A percentile compares a stretch with the other conserved stretches of the same genome.
Conservation (phyloP, 2,329 filamentous ascomycete genomes). For the Colletotrichum viniferum region DNA sequence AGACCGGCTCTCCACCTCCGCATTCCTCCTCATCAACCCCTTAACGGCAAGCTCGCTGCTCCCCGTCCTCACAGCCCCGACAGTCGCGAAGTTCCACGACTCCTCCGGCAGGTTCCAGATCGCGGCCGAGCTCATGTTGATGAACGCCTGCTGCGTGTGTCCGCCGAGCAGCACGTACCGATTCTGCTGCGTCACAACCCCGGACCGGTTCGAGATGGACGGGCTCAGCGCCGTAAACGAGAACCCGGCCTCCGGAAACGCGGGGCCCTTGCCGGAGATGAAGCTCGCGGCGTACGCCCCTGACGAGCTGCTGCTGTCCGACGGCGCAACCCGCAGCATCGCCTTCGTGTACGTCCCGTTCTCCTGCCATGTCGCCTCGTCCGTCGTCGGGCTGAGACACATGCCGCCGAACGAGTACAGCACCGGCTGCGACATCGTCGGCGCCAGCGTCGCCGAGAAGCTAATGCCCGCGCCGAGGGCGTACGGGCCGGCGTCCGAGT, state of each 20-base stretch:
- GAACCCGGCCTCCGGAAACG: conserved; percentile 79
- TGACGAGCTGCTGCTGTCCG: conserved; percentile 25
- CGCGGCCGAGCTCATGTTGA: conserved; percentile 92
- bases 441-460: conserved; percentile 68
- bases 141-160: conserved; percentile 81
- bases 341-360: conserved; percentile 78
- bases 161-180: conserved; percentile 85
- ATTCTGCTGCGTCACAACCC: conserved; percentile 71
- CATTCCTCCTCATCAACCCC: conserved; percentile 29
- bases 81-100: conserved; percentile 80
- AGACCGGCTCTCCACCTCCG: conserved; percentile 75
- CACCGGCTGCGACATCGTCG: conserved; percentile 55
- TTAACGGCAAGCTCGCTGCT: conserved; percentile 63
- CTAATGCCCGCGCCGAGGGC: conserved; percentile 63
- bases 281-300: conserved; percentile 39
- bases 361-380: conserved; percentile 63
- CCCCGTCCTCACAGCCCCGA: conserved; percentile 39
- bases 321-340: conserved; percentile 72
- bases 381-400: conserved; percentile 65
- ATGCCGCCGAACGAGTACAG: conserved; percentile 88
- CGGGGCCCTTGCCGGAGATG: conserved; percentile 46
- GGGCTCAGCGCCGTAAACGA: conserved; percentile 76
- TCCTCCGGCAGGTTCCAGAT: conserved; percentile 87
- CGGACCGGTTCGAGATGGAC: conserved; percentile 71
- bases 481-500: conserved; percentile 41